Evolutionary conservation across 1,284 basidiomycete species (phyloP).

Genomic region (Naganishia liquefaciens): DNA sequence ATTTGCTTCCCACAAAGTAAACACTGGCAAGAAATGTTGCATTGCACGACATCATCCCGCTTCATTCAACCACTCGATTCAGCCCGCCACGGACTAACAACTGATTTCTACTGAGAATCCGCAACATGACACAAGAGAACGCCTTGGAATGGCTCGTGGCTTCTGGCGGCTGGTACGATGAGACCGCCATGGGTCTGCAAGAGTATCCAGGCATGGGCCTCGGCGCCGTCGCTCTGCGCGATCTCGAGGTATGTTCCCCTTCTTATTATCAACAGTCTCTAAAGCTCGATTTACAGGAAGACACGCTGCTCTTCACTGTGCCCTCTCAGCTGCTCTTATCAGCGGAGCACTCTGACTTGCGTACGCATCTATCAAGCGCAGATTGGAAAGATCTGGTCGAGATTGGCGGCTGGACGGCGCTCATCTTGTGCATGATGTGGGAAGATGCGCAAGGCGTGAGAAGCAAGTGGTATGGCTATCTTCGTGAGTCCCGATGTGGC

Average conservation of each 20-base stretch:
- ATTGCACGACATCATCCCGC: neutral
- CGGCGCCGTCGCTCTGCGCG: conserved; percentile 47
- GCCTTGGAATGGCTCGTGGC: conserved; percentile 40
- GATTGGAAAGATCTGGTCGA: conserved; percentile 67
- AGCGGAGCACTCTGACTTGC: conserved; percentile 70
- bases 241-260: conserved; percentile 51
- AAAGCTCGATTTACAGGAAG: conserved; percentile 32
- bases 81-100: neutral
- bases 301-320: conserved; percentile 70
- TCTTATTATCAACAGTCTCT: neutral
- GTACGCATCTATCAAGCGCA: conserved; percentile 60
- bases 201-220: conserved; percentile 48
- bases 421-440: conserved; percentile 96
- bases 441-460: conserved; percentile 65
- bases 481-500: conserved; percentile 58
- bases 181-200: conserved; percentile 37
- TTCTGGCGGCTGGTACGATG: conserved; percentile 46
- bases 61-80: no score
- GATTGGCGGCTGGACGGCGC: conserved; percentile 70
- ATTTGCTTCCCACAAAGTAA: conserved; percentile 24
- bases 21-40: conserved; percentile 15
- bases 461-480: conserved; percentile 70
- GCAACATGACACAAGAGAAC: conserved; percentile 25
- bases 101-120: neutral
- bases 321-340: conserved; percentile 78